Evolutionary conservation across 164 flowering plant species (phyloP).

Genomic region (Santalum album): DNA sequence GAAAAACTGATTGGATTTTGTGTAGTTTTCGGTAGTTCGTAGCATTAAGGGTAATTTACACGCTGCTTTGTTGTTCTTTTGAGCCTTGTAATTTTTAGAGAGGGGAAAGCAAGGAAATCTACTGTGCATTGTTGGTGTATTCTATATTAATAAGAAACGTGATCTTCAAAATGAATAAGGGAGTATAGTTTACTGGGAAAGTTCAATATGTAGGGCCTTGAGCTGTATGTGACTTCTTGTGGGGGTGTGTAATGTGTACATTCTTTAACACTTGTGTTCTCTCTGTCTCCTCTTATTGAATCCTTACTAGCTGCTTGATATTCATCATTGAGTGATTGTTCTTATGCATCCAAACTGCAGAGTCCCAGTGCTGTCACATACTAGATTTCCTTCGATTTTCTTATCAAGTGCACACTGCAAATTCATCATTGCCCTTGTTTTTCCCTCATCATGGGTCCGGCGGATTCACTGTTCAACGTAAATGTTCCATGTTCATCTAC

Average conservation of each 20-base stretch:
- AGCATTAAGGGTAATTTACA: constrained; percentile 7
- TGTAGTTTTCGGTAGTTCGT: constrained; percentile 2
- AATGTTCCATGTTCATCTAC: too few species aligned
- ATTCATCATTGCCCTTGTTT: too few species aligned
- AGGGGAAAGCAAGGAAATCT: constrained; percentile 10
- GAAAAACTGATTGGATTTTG: constrained; percentile 41
- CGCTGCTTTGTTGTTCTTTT: not conserved
- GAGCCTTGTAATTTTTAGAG: constrained; percentile 5
- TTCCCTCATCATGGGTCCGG: too few species aligned
- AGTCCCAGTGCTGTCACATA: too few species aligned
- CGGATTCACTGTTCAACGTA: too few species aligned
- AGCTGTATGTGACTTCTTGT: not conserved
- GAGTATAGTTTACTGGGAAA: constrained; percentile 2
- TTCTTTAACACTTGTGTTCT: too few species aligned
- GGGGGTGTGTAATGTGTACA: not conserved
- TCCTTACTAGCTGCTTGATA: too few species aligned
- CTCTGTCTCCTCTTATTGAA: too few species aligned
- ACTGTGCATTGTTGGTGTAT: constrained; percentile 33
- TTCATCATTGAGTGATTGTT: too few species aligned
- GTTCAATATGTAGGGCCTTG: constrained; percentile 1
- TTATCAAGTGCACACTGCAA: too few species aligned
- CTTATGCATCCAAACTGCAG: too few species aligned
- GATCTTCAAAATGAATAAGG: constrained; percentile 9
- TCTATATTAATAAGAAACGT: constrained; percentile 22
- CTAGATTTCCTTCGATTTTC: too few species aligned